Conservation (phyloP, 768 basidiomycete genomes). For the Naganishia friedmannii region DNA sequence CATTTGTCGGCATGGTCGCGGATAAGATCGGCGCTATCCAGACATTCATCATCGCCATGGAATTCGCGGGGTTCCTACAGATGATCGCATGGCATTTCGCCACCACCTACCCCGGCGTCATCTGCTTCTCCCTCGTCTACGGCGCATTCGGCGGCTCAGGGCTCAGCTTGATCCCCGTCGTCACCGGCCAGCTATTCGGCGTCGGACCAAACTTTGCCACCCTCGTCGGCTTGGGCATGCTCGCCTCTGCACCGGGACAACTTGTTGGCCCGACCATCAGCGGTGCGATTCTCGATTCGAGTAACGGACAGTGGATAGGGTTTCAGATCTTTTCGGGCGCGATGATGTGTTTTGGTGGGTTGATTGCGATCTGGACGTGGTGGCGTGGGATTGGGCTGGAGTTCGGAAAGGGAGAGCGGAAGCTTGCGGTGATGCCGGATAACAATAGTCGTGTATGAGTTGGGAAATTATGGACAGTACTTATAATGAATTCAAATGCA, state of each 20-base stretch:
- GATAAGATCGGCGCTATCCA: slow-evolving; percentile 32
- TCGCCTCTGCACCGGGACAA: slow-evolving; percentile 19
- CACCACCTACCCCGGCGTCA: slow-evolving; percentile 24
- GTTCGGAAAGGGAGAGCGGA: slow-evolving; percentile 12
- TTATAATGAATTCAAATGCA: too few species aligned
- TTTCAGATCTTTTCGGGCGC: slow-evolving; percentile 30
- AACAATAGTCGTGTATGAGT: too few species aligned
- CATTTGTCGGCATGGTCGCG: slow-evolving; percentile 24
- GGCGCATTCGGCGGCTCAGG: slow-evolving; percentile 23
- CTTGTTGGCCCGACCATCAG: slow-evolving; percentile 25
- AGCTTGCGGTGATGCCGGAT: slow-evolving; percentile 12
- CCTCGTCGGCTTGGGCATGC: slow-evolving; percentile 31
- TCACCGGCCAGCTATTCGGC: slow-evolving; percentile 28
- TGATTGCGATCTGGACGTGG: slow-evolving; percentile 31
- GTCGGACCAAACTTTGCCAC: slow-evolving; percentile 26
- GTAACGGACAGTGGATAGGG: slow-evolving; percentile 23
- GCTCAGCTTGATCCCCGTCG: slow-evolving; percentile 29
- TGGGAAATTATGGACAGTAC: too few species aligned
- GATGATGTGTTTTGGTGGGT: slow-evolving; percentile 24
- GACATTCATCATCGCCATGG: slow-evolving; percentile 30
- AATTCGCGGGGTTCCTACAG: slow-evolving; percentile 31
- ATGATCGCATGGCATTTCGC: slow-evolving; percentile 33
- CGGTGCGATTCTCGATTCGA: slow-evolving; percentile 22
- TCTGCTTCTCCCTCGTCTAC: slow-evolving; percentile 29
- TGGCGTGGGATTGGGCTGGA: slow-evolving; percentile 19